Evolutionary conservation across 2,329 filamentous ascomycete genomes (phyloP), one percentile per base, ranked within the genome.

Genomic region (Clarireedia paspali): DNA sequence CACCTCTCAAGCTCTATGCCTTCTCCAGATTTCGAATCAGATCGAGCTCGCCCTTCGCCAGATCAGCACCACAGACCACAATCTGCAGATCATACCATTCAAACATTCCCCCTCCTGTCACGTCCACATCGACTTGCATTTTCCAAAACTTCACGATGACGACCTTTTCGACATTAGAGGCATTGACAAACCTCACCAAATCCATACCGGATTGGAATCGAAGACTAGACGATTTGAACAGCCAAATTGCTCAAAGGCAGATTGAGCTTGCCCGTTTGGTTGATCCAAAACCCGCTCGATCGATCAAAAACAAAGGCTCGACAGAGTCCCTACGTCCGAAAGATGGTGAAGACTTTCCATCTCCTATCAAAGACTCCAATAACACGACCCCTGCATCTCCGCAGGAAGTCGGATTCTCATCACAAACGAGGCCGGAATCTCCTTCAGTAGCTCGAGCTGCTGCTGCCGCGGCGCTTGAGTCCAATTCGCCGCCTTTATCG

Each of bases 241-340:
- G 74, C 57, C 78, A 85, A 67, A 83, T 86, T 57, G 77, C 81
- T 57, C 73, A 78, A 64, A 81, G 83, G 57, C 83, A 86, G 71
- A 70, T 73, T 50, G 81, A 85, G 65, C 73, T 85, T 55, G 82
- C 81, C 38, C 73, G 74, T 56, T 67, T 80, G 55, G 71, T 69
- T 49, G 67, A 67, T 26, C 70, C 70, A 27, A 66, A 68, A 2
- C 61, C 71, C 5, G 61, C 68, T 23, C 70, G 68, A 47, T 70
- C 68, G 4, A 23, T 70, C 10, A 67, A 60, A 49, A 68, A 69
- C 38, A 68, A 68, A 61, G 67, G 68, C 44, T 70, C 68, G 1
- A 66, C 66, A 2, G 68, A 70, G 44, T 70, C 67, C 15, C 60
- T 70, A 4, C 63, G 66, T 9, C 68, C 67, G 3, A 64, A 65